Conservation (phyloP, 2,329 filamentous ascomycete species). For the Nemania diffusa region DNA sequence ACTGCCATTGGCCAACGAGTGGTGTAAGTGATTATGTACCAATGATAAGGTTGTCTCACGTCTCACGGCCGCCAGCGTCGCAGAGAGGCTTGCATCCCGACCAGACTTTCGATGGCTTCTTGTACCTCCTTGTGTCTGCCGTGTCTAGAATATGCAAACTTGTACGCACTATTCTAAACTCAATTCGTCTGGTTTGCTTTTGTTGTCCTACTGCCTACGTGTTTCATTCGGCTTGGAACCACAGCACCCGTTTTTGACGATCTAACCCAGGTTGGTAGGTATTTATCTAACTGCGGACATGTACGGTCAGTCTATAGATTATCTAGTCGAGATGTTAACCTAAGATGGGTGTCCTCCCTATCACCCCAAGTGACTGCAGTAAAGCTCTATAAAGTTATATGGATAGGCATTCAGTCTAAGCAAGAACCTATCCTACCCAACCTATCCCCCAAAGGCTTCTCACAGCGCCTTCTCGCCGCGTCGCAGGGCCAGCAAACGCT, state of each 20-base stretch:
- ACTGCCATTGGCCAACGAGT: neutral
- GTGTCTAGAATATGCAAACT: no score
- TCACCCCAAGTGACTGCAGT: no score
- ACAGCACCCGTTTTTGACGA: neutral
- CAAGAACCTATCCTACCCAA: neutral
- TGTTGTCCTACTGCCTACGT: neutral
- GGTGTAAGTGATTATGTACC: neutral
- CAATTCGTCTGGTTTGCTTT: neutral
- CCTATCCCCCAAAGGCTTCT: neutral
- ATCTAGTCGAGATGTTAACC: neutral
- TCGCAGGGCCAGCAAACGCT: conserved; percentile 22
- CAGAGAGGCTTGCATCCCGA: neutral
- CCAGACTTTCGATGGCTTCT: no score
- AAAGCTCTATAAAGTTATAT: no score
- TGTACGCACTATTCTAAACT: no score
- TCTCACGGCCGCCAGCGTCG: neutral
- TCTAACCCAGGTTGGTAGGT: neutral
- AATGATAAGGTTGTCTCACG: neutral
- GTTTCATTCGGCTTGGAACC: neutral
- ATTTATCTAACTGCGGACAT: neutral
- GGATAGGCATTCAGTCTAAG: no score
- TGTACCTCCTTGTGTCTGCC: no score
- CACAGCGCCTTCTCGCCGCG: conserved; percentile 2
- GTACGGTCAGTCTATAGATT: neutral
- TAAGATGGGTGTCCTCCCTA: neutral